These are phyloP conservation scores for Irpex rosettiformis DNA, from an alignment of 1,284 basidiomycete species.

Conservation along the genomic window DNA sequence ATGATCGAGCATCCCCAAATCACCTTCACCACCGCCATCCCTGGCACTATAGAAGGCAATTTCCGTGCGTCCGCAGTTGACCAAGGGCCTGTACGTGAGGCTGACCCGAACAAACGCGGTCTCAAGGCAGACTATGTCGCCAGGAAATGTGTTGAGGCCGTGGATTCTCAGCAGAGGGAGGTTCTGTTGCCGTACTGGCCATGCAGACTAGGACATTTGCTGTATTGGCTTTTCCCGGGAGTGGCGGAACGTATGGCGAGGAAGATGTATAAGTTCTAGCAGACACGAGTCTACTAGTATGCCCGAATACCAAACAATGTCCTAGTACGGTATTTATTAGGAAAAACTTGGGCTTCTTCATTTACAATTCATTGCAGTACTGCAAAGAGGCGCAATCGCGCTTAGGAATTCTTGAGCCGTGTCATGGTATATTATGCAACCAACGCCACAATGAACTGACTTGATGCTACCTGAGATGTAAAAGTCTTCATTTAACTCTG, in stretches of 20 bases:
- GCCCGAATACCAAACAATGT: too few species aligned
- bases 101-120: constrained; percentile 51
- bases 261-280: constrained; percentile 58
- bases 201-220: constrained; percentile 36
- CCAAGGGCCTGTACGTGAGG: constrained; percentile 46
- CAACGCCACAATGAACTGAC: too few species aligned
- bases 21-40: constrained; percentile 54
- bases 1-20: constrained; percentile 75
- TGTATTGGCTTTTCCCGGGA: constrained; percentile 63
- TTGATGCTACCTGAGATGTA: too few species aligned
- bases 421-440: too few species aligned
- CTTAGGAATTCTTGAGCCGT: too few species aligned
- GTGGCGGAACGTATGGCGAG: constrained; percentile 53
- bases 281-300: too few species aligned
- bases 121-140: constrained; percentile 57
- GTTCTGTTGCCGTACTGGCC: constrained; percentile 51
- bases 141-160: constrained; percentile 48
- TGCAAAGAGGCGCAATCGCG: too few species aligned
- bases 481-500: too few species aligned
- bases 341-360: too few species aligned
- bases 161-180: constrained; percentile 50
- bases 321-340: too few species aligned
- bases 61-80: constrained; percentile 81
- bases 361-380: too few species aligned
- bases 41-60: constrained; percentile 68